These are phyloP conservation scores for Lodderomyces margitis DNA, from an alignment of 1,139 yeast genomes.

Conservation along the genomic window DNA sequence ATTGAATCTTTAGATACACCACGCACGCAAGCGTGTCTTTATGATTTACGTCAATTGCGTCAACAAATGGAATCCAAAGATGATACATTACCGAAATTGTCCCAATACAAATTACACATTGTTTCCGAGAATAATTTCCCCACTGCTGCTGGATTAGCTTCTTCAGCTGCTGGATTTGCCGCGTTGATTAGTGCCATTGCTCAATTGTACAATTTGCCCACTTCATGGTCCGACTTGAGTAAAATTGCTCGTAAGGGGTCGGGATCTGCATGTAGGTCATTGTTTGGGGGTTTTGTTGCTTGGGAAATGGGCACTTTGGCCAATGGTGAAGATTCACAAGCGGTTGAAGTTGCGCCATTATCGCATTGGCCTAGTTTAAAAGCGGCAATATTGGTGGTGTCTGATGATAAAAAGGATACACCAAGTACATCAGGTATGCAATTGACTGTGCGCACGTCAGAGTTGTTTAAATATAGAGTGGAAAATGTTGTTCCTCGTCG, in stretches of 20 bases:
- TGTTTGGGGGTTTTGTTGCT: constrained; percentile 96
- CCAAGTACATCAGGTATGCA: constrained; percentile 98
- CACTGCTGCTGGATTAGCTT: constrained; percentile 97
- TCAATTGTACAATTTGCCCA: constrained; percentile 74
- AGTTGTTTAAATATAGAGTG: constrained; percentile 77
- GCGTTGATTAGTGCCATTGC: constrained; percentile 90
- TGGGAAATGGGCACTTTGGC: constrained; percentile 89
- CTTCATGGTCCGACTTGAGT: constrained; percentile 78
- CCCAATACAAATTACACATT: constrained; percentile 68
- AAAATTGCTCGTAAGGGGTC: constrained; percentile 97
- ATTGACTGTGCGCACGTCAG: constrained; percentile 83
- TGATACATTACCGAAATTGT: constrained; percentile 54
- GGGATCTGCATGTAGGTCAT: constrained; percentile 96
- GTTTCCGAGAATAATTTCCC: constrained; percentile 97
- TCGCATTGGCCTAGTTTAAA: constrained; percentile 91
- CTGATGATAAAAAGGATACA: constrained; percentile 91
- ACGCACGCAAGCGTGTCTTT: constrained; percentile 78
- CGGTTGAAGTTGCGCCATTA: constrained; percentile 83
- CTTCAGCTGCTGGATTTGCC: constrained; percentile 98
- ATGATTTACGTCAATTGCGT: constrained; percentile 72
- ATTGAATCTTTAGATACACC: constrained; percentile 63
- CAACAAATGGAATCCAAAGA: constrained; percentile 50
- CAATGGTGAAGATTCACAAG: constrained; percentile 87
- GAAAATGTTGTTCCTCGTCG: constrained; percentile 80
- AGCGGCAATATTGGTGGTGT: constrained; percentile 88